These are phyloP conservation scores for Globisporangium cederbergense DNA, from an alignment of 352 stramenopile species.

Conservation along the genomic window DNA sequence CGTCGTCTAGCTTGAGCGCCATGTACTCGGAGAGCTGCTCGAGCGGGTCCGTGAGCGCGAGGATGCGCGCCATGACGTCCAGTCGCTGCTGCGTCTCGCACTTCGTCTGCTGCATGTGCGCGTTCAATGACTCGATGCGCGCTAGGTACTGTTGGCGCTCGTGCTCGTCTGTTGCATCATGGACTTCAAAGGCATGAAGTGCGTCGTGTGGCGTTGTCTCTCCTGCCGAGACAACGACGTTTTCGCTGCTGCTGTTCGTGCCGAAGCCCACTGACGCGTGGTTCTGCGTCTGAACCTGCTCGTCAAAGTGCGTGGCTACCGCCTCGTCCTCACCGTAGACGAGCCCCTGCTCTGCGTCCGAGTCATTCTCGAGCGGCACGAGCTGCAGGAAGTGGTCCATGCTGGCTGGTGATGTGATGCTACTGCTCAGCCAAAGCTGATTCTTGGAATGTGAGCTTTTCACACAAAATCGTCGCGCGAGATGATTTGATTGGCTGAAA, in stretches of 20 bases:
- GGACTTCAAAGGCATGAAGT: neutral
- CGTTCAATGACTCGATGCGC: slow-evolving; percentile 33
- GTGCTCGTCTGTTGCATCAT: slow-evolving; percentile 19
- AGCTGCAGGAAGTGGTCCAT: slow-evolving; percentile 71
- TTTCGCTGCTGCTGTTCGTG: slow-evolving; percentile 19
- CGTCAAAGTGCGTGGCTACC: slow-evolving; percentile 14
- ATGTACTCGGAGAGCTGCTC: slow-evolving; percentile 68
- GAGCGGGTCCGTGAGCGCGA: slow-evolving; percentile 46
- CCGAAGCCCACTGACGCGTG: slow-evolving; percentile 20
- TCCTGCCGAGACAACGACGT: neutral
- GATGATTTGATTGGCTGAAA: slow-evolving; percentile 22
- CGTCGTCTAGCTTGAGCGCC: slow-evolving; percentile 41
- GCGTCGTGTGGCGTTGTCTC: neutral
- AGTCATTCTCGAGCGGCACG: slow-evolving; percentile 34
- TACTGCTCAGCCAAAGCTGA: too few relatives aligned
- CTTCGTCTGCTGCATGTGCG: slow-evolving; percentile 32
- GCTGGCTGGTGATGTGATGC: too few relatives aligned
- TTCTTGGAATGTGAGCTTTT: slow-evolving; percentile 5
- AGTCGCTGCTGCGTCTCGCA: slow-evolving; percentile 38
- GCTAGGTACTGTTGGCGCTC: slow-evolving; percentile 46
- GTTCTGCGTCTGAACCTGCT: slow-evolving; percentile 20
- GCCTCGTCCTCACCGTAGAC: slow-evolving; percentile 57
- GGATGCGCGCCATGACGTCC: slow-evolving; percentile 51
- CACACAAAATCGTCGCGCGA: slow-evolving; percentile 4
- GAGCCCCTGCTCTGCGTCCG: slow-evolving; percentile 29